A percentile compares a stretch with the other conserved stretches of the same genome.
phyloP scores from a whole-genome alignment of 208 protist genomes.

The Wallacemonas sp. region DNA sequence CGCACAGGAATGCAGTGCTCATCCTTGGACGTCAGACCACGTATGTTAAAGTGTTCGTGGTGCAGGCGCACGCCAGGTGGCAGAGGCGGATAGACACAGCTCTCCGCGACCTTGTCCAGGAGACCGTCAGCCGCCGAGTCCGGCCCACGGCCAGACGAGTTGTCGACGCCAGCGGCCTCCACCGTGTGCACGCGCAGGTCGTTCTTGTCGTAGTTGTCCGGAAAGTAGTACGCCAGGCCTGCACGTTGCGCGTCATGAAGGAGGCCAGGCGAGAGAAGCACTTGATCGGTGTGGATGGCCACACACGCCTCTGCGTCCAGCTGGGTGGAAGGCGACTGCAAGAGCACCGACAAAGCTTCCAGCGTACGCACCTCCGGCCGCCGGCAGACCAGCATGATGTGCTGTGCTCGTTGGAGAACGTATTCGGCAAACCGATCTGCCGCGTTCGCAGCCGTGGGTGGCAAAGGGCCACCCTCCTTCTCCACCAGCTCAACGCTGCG shows the following conservation, averaged over 20 bases:
- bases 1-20: slow-evolving; percentile 48
- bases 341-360: slow-evolving; percentile 41
- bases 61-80: slow-evolving; percentile 49
- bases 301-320: slow-evolving; percentile 74
- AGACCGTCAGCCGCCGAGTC: neutral
- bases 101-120: neutral
- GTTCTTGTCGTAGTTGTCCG: slow-evolving; percentile 41
- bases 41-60: slow-evolving; percentile 56
- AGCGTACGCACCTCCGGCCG: slow-evolving; percentile 48
- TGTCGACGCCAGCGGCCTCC: neutral
- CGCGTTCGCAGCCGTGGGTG: neutral
- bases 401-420: slow-evolving; percentile 5
- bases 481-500: slow-evolving; percentile 61
- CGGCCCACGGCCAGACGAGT: neutral
- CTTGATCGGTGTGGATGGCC: slow-evolving; percentile 84
- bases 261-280: slow-evolving; percentile 42
- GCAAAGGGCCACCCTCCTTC: neutral
- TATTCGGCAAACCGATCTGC: neutral
- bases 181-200: neutral
- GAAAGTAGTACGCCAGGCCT: slow-evolving; percentile 77
- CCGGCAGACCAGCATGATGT: slow-evolving; percentile 47
- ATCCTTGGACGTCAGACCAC: slow-evolving; percentile 53
- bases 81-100: slow-evolving; percentile 32
- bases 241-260: slow-evolving; percentile 43
- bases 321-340: slow-evolving; percentile 54